Evolutionary conservation across 1,284 basidiomycete species (phyloP).

Genomic region (Fomes fomentarius): DNA sequence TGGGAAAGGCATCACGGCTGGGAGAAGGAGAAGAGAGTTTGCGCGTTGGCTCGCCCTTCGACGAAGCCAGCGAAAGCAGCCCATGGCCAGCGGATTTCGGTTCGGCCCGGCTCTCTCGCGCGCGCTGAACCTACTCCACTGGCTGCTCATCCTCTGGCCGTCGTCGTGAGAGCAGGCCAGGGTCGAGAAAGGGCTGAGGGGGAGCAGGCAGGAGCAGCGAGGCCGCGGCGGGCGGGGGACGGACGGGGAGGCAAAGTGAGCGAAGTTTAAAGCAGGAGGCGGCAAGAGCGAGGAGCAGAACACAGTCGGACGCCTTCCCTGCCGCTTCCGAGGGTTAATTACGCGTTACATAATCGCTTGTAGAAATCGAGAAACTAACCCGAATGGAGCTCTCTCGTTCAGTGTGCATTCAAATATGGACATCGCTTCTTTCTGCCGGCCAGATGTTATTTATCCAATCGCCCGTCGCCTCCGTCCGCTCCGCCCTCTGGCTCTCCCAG

Average conservation of each 20-base stretch:
- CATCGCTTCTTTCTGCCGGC: conserved; percentile 25
- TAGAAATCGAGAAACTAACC: conserved; percentile 23
- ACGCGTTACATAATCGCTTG: conserved; percentile 23
- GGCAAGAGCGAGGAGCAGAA: conserved; percentile 17
- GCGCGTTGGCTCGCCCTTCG: conserved; percentile 2
- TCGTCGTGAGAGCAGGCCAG: background rate
- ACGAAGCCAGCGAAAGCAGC: conserved; percentile 9
- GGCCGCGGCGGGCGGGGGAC: background rate
- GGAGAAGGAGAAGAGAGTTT: conserved; percentile 19
- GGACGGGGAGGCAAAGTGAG: conserved; percentile 1
- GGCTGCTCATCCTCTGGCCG: background rate
- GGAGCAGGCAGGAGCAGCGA: background rate
- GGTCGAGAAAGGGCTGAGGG: background rate
- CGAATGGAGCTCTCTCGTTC: conserved; percentile 22
- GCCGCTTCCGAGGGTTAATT: conserved; percentile 26
- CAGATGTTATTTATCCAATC: conserved; percentile 28
- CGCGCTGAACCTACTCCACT: conserved; percentile 19
- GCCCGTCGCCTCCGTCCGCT: conserved; percentile 11
- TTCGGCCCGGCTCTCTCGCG: conserved; percentile 15
- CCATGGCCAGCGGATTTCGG: conserved; percentile 22
- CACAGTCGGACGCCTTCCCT: conserved; percentile 18
- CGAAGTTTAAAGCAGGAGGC: conserved; percentile 9
- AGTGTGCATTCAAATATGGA: conserved; percentile 26
- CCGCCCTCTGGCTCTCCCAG: conserved; percentile 20
- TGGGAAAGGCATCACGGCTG: too few relatives aligned